Conservation (phyloP, 805 yeast species). For the Zygosaccharomyces siamensis region DNA sequence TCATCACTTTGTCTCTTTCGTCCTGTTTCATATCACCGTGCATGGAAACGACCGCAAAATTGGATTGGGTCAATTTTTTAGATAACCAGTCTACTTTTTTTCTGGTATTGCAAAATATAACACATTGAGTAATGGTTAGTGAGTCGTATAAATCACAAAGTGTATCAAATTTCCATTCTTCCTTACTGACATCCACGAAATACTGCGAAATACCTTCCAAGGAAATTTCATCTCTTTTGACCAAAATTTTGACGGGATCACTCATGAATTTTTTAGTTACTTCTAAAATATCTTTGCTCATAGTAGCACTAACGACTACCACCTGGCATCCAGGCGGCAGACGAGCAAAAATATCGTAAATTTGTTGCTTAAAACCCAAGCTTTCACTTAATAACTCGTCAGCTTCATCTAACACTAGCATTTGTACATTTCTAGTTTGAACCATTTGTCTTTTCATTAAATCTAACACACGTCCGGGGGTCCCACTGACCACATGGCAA, state of each 20-base stretch:
- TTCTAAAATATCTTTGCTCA: constrained; percentile 88
- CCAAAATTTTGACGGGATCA: constrained; percentile 89
- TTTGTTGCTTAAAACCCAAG: constrained; percentile 92
- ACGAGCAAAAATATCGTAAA: constrained; percentile 85
- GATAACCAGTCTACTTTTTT: constrained; percentile 89
- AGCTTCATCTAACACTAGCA: constrained; percentile 93
- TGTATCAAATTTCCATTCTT: constrained; percentile 92
- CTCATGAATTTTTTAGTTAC: constrained; percentile 91
- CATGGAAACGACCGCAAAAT: constrained; percentile 90
- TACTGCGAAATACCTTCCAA: constrained; percentile 94
- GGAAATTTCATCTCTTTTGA: constrained; percentile 92
- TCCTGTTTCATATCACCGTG: constrained; percentile 95
- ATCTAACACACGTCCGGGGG: constrained; percentile 94
- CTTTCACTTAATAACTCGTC: constrained; percentile 85
- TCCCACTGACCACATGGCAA: constrained; percentile 90
- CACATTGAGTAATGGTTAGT: constrained; percentile 93
- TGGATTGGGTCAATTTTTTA: constrained; percentile 63
- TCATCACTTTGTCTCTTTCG: constrained; percentile 92
- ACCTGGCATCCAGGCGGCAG: constrained; percentile 90
- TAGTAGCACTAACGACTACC: constrained; percentile 89
- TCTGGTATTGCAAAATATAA: constrained; percentile 94
- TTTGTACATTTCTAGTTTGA: constrained; percentile 69
- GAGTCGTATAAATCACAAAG: constrained; percentile 93
- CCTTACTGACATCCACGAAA: constrained; percentile 84
- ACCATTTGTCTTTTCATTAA: constrained; percentile 81